phyloP scores from a whole-genome alignment of 306 rosid genomes.

The Cicer yamashitae region DNA sequence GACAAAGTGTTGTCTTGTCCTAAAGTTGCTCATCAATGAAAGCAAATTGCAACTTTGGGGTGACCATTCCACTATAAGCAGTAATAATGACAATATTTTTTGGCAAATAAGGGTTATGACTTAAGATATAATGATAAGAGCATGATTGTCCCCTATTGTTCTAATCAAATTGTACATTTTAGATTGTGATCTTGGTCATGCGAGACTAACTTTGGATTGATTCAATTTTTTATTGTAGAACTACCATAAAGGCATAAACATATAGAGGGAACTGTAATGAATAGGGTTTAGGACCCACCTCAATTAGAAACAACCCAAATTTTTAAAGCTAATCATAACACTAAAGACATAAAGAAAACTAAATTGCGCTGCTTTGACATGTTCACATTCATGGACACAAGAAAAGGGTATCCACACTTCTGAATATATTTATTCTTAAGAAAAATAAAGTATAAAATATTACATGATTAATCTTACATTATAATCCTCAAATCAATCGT shows the following conservation, averaged over 20 bases:
- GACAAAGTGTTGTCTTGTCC: conserved; percentile 29
- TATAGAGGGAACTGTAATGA: conserved; percentile 1
- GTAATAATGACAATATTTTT: conserved; percentile 40
- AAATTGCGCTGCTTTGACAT: conserved; percentile 14
- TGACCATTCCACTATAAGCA: background rate
- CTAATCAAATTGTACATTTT: conserved; percentile 34
- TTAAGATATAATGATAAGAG: conserved; percentile 49
- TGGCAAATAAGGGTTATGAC: conserved; percentile 32
- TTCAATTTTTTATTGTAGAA: conserved; percentile 3
- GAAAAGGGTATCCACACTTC: background rate
- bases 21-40: conserved; percentile 5
- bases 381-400: conserved; percentile 30
- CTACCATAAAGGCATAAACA: conserved; percentile 12
- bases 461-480: no score
- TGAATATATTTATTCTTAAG: no score
- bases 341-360: conserved; percentile 12
- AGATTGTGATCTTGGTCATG: conserved; percentile 5
- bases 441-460: no score
- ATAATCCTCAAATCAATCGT: no score
- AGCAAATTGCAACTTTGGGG: conserved; percentile 41
- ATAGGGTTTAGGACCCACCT: conserved; percentile 36
- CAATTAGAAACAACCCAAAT: background rate
- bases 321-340: conserved; percentile 32
- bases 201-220: conserved; percentile 10
- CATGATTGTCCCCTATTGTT: conserved; percentile 53